These are phyloP conservation scores for Neonectria ditissima DNA, from an alignment of 2,329 filamentous ascomycete genomes.

Conservation along the genomic window DNA sequence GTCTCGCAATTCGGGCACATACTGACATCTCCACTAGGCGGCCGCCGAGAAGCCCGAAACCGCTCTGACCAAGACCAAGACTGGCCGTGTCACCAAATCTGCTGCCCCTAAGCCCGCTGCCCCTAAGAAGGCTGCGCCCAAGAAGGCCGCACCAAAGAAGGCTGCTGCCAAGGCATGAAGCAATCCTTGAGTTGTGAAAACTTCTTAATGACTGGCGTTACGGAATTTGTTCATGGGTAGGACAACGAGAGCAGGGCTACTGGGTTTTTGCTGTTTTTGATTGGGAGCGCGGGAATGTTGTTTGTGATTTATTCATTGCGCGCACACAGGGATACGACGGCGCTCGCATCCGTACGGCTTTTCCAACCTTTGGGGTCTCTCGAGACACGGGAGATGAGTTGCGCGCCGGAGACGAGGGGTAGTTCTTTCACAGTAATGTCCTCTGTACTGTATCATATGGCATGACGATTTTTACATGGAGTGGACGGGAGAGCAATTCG, in stretches of 20 bases:
- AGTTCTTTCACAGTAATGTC: constrained; percentile 38
- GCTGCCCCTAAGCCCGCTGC: constrained; percentile 59
- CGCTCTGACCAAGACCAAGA: constrained; percentile 84
- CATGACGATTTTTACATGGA: constrained; percentile 35
- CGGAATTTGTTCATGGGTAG: constrained; percentile 46
- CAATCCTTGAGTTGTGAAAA: constrained; percentile 38
- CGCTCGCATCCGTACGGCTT: constrained; percentile 35
- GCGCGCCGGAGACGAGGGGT: constrained; percentile 33
- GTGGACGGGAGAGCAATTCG: constrained; percentile 33
- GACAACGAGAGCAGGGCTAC: constrained; percentile 42
- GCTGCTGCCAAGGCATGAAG: constrained; percentile 56
- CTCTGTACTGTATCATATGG: constrained; percentile 41
- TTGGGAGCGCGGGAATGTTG: constrained; percentile 41
- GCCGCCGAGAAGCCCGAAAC: constrained; percentile 65
- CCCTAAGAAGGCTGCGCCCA: constrained; percentile 58
- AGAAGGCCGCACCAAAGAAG: constrained; percentile 62
- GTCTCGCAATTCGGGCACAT: background rate
- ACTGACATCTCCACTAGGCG: constrained; percentile 7
- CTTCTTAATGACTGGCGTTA: constrained; percentile 55
- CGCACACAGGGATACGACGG: constrained; percentile 33
- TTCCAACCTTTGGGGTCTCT: constrained; percentile 36
- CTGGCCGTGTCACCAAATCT: constrained; percentile 83
- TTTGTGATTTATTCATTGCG: constrained; percentile 39
- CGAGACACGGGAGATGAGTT: constrained; percentile 29
- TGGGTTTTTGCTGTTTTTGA: constrained; percentile 44